phyloP scores from a whole-genome alignment of 768 basidiomycete species.

The Collybiopsis confluens region DNA sequence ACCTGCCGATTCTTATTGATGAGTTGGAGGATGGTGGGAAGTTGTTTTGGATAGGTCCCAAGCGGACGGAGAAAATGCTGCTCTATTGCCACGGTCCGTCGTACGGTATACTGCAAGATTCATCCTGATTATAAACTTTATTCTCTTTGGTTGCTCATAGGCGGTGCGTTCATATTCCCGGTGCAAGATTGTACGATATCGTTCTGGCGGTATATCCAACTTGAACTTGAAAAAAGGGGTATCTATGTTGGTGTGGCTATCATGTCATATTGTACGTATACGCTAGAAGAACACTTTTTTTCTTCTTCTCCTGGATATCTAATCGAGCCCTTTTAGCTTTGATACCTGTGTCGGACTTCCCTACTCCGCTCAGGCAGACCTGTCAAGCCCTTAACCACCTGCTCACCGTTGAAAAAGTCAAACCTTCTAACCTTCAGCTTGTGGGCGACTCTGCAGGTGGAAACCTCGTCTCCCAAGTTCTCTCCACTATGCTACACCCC shows the following conservation, averaged over 20 bases:
- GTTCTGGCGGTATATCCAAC: slow-evolving; percentile 7
- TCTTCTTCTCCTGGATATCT: not conserved
- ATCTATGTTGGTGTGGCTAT: slow-evolving; percentile 6
- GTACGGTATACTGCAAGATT: no score
- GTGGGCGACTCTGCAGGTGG: slow-evolving; percentile 19
- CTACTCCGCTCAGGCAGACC: slow-evolving; percentile 15
- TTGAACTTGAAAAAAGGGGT: slow-evolving; percentile 6
- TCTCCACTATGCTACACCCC: slow-evolving; percentile 18
- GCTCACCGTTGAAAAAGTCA: slow-evolving; percentile 10
- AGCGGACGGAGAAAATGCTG: slow-evolving; percentile 26
- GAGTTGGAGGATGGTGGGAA: no score
- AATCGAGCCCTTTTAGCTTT: slow-evolving; percentile 9
- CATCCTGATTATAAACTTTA: not conserved
- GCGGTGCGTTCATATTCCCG: slow-evolving; percentile 10
- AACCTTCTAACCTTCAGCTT: slow-evolving; percentile 14
- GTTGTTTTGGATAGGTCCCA: slow-evolving; percentile 28
- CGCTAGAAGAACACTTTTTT: no score
- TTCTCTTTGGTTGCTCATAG: not conserved
- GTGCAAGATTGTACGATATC: not conserved
- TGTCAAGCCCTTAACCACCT: slow-evolving; percentile 12
- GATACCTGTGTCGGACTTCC: slow-evolving; percentile 13
- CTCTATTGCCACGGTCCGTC: slow-evolving; percentile 26
- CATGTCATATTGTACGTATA: slow-evolving; percentile 7
- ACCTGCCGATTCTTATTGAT: no score
- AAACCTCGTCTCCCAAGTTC: slow-evolving; percentile 14